Base-by-base conservation (phyloP, 2,329 filamentous ascomycete genomes). In the Pseudocercospora macadamiae region DNA sequence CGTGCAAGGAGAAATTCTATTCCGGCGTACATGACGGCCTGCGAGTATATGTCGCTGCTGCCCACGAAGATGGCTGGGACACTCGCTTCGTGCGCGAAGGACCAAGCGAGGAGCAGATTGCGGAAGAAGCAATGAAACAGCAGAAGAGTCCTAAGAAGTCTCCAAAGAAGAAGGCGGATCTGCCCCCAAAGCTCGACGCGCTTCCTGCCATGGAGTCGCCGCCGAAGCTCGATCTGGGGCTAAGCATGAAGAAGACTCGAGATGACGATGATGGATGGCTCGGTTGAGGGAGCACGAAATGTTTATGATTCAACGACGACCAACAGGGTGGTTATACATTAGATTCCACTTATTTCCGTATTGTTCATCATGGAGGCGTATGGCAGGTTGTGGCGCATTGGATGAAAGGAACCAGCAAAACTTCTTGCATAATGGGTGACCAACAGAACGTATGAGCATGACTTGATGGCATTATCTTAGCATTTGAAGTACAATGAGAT, bases 1-100 rank as follows among this genome's bases (percentile, higher is more conserved):
- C 93, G 14, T 97, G 93, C 80, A 99, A 97, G 74, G 93, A 97
- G 75, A 97, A 97, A 74, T 96, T 97, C 74, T 97, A 99, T 73
- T 89, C 90, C 2, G 87, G 89, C 49, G 90, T 99, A 3, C 95
- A 99, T 73, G 91, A 93, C 67, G 91, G 88, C 1, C 80, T 97
- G 63, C 86, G 89, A 55, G 93, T 90, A 5, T 99, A 93, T 93
- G 89, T 97, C 16, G 88, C 88, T 0, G 95, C 93, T 0, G 93
- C 91, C 0, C 82, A 81, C 25, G 92, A 93, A 61, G 95, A 99
- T 74, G 90, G 86, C 45, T 99, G 95, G 93, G 86, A 91, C 51
- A 88, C 92, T 42, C 83, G 83, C 53, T 87, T 89, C 69, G 93
- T 97, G 21, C 82, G 93, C 53, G 91, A 89, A 73, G 90, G 90